Base-by-base conservation (phyloP, 2,329 filamentous ascomycete species). In the Clonostachys byssicola region DNA sequence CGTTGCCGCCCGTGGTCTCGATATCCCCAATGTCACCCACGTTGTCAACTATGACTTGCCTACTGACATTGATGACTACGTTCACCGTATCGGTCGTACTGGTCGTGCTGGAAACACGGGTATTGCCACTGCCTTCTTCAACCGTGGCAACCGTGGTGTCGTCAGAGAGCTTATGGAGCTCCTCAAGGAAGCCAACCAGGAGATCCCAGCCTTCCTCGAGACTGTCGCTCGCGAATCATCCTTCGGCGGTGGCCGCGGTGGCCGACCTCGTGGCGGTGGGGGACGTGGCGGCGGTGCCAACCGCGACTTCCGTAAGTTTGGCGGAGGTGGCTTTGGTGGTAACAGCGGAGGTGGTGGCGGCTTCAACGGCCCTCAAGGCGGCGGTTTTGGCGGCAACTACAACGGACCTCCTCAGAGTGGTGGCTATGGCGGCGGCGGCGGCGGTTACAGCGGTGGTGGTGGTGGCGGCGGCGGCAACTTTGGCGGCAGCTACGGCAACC, bases 41-140 rank as follows among this genome's bases (percentile, higher is more conserved):
- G 94, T 99, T 43, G 85, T 99, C 80, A 99, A 99, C 79, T 99
- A 99, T 70, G 94, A 99, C 69, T 81, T 99, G n/a, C 94, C 94
- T 44, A 96, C 92, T 48, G 94, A 97, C 63, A 95, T 97, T 61
- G 94, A 97, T 62, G 94, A 97, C 72, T 99, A 99, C 60, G 94
- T 99, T 49, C 94, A 99, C 73, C 89, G 94, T 69, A 99, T 99
- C 63, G 94, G 94, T 86, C 94, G 94, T 92, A 99, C 94, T 55
- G 94, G 94, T 66, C 94, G 94, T 90, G 94, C 94, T 56, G 94
- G 94, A 70, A 99, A 99, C 80, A 97, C 92, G 61, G 94, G 94
- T 86, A 86, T 96, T 57, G 89, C 94, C 6, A 99, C 94, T 59
- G 94, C 94, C 48, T 99, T 99, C 81, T 97, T 99, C 86, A 99